Base-by-base conservation (phyloP, 2,329 filamentous ascomycete species). In the Cladosporium colombiae region DNA sequence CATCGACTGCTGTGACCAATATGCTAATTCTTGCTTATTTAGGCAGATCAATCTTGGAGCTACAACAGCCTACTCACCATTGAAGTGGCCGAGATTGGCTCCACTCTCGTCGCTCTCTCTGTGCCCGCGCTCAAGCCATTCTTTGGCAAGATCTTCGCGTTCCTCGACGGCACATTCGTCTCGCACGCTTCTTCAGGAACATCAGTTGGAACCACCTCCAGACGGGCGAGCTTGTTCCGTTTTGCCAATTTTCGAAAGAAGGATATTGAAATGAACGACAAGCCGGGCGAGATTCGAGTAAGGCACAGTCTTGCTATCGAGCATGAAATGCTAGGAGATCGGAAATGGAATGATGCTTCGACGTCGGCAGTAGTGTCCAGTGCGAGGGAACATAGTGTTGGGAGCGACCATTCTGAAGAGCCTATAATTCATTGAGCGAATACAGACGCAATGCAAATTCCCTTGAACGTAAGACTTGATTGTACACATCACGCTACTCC, bases 41-140 rank as follows among this genome's bases (percentile, higher is more conserved):
- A 62, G 59, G 52, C 74, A 2, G 83, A 85, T 69, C 74, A 76
- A 73, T 83, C 82, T 18, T 85, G 83, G 83, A 76, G 77, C 27
- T 85, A 85, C 70, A 80, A 83, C 62, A 80, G 82, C 0, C 79
- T 84, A 75, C 73, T 85, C 4, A 81, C 75, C 3, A 78, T 84
- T 4, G 83, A 85, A 71, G 80, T 80, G 2, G 79, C 83, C 1
- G 83, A 85, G 49, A 81, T 85, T 23, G 82, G 82, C 4, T 78
- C 79, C 1, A 85, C 83, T 0, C 70, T 85, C 27, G 80, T 84
- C 46, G 82, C 83, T 1, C 77, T 85, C 1, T 85, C 83, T 0
- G 76, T 84, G 0, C 83, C 83, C 0, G 83, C 81, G 3, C 73
- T 83, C 56, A 84, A 85, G 63, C 83, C 82, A 0, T 73, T 76